These are phyloP conservation scores for Penicillium samsonianum DNA, from an alignment of 495 filamentous ascomycete genomes.

Conservation along the genomic window DNA sequence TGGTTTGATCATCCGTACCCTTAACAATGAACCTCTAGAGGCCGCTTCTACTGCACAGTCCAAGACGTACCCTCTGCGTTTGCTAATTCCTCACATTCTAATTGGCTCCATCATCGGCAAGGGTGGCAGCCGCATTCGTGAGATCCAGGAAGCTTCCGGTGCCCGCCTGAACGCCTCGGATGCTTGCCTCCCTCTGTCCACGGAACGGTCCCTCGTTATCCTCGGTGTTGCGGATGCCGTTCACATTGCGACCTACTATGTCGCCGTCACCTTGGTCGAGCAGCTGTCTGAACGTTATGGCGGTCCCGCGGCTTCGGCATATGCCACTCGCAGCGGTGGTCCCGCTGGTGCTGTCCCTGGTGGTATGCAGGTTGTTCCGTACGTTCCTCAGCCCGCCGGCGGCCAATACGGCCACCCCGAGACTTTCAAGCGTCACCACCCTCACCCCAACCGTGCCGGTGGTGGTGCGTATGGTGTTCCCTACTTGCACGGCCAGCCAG, in stretches of 20 bases:
- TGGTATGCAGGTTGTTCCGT: constrained; percentile 96
- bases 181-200: constrained; percentile 87
- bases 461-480: constrained; percentile 69
- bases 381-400: constrained; percentile 86
- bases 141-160: constrained; percentile 97
- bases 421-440: constrained; percentile 70
- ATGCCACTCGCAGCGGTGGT: constrained; percentile 91
- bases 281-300: constrained; percentile 95
- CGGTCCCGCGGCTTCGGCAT: constrained; percentile 92
- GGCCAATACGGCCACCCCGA: constrained; percentile 92
- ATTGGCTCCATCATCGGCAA: constrained; percentile 99
- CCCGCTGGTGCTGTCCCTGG: constrained; percentile 91
- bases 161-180: constrained; percentile 96
- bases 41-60: constrained; percentile 85
- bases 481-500: constrained; percentile 65
- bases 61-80: constrained; percentile 94
- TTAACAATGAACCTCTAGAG: constrained; percentile 93
- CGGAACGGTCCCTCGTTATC: constrained; percentile 93
- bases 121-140: constrained; percentile 88
- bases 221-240: constrained; percentile 91
- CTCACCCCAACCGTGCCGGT: constrained; percentile 64
- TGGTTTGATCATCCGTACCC: constrained; percentile 93
- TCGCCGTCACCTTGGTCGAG: constrained; percentile 92
- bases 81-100: constrained; percentile 93
- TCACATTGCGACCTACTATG: constrained; percentile 98